These are phyloP conservation scores for Raphanus raphanistrum DNA, from an alignment of 345 rosid genomes.

Conservation along the genomic window DNA sequence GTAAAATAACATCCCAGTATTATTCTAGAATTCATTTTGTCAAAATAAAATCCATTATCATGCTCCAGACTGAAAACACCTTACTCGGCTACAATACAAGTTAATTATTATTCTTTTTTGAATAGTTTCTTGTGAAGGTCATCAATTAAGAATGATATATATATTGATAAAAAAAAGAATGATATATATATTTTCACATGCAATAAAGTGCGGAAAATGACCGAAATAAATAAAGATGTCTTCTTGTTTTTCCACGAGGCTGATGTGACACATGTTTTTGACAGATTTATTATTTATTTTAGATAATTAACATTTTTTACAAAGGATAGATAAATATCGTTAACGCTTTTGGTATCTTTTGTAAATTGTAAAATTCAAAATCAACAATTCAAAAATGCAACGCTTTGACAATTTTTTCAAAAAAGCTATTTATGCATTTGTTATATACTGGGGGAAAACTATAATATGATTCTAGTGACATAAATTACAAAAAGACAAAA, in stretches of 20 bases:
- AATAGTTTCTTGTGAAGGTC: not conserved
- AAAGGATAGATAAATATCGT: not conserved
- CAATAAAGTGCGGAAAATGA: constrained; percentile 36
- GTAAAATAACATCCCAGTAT: not conserved
- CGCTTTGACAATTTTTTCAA: too few species aligned
- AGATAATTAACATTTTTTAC: too few species aligned
- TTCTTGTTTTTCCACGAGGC: constrained; percentile 23
- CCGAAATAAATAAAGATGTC: constrained; percentile 27
- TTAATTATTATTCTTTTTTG: not conserved
- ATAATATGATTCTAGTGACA: not conserved
- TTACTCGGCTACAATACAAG: not conserved
- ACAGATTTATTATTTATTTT: not conserved
- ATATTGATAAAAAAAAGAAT: too few species aligned
- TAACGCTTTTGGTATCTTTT: not conserved
- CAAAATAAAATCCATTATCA: not conserved
- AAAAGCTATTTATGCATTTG: not conserved
- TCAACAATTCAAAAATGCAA: not conserved
- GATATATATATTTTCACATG: not conserved
- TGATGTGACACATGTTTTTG: constrained; percentile 24
- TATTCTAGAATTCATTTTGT: not conserved
- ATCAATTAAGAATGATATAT: not conserved
- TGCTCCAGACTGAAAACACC: not conserved
- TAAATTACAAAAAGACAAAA: not conserved
- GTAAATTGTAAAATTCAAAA: too few species aligned
- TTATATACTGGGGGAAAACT: not conserved